phyloP scores from a whole-genome alignment of 805 yeast genomes.

The Diddensiella santjacobensis region DNA sequence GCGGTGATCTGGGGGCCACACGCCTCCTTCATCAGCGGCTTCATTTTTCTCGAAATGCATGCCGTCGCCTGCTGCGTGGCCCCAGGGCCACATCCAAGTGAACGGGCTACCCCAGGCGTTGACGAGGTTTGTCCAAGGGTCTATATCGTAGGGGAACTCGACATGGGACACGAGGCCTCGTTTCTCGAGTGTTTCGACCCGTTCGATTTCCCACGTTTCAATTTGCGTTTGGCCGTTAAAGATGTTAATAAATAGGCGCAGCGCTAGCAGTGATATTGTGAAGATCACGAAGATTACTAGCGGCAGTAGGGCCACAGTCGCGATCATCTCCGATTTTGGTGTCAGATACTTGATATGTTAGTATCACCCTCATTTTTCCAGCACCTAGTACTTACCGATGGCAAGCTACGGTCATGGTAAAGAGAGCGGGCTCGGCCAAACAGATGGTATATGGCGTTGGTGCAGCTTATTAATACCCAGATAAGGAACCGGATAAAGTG shows the following conservation, averaged over 20 bases:
- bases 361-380: not conserved
- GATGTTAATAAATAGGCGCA: constrained; percentile 56
- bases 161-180: constrained; percentile 24
- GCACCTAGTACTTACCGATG: constrained; percentile 9
- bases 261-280: constrained; percentile 54
- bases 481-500: constrained; percentile 73
- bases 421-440: constrained; percentile 39
- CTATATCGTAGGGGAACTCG: constrained; percentile 81
- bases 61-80: constrained; percentile 60
- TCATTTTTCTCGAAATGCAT: constrained; percentile 54
- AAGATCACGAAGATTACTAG: constrained; percentile 56
- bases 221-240: constrained; percentile 79
- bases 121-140: constrained; percentile 50
- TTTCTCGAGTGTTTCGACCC: constrained; percentile 64
- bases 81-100: constrained; percentile 71
- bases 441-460: constrained; percentile 43
- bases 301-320: constrained; percentile 53
- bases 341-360: constrained; percentile 40
- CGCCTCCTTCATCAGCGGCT: constrained; percentile 46
- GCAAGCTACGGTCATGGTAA: constrained; percentile 30
- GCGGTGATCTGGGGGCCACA: constrained; percentile 94
- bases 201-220: constrained; percentile 88
- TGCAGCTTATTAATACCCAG: constrained; percentile 46
- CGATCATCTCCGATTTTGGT: constrained; percentile 48
- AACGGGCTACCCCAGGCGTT: constrained; percentile 56